These are phyloP conservation scores for Boletus rufocinnamomeus DNA, from an alignment of 768 basidiomycete species.

Conservation along the genomic window DNA sequence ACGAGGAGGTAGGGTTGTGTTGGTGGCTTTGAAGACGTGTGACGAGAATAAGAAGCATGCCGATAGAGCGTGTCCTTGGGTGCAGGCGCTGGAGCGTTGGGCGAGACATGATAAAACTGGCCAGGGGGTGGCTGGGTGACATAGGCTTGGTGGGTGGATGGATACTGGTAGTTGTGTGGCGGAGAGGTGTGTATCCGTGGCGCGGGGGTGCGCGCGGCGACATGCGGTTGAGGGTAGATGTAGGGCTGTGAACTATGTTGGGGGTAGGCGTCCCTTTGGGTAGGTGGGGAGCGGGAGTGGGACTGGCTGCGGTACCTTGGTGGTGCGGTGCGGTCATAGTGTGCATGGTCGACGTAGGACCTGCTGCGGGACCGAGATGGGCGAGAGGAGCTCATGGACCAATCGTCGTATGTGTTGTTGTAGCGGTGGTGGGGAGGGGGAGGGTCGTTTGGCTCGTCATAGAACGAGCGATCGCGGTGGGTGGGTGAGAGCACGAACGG, in stretches of 20 bases:
- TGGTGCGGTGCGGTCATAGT: constrained; percentile 20
- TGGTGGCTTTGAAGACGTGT: constrained; percentile 25
- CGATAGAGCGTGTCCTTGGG: constrained; percentile 23
- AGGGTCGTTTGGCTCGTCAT: constrained; percentile 14
- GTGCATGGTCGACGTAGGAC: constrained; percentile 27
- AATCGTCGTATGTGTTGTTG: constrained; percentile 17
- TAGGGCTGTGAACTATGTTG: constrained; percentile 13
- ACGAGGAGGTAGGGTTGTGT: constrained; percentile 32
- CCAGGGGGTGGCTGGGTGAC: constrained; percentile 31
- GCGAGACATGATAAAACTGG: constrained; percentile 26
- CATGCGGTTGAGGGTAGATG: constrained; percentile 22
- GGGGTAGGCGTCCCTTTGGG: constrained; percentile 17
- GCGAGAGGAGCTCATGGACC: constrained; percentile 24
- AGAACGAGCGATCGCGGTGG: constrained; percentile 34
- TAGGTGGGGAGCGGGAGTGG: constrained; percentile 25
- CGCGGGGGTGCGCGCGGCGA: constrained; percentile 13
- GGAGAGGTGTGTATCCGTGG: constrained; percentile 24
- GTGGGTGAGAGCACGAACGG: constrained; percentile 34
- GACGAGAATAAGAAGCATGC: constrained; percentile 23
- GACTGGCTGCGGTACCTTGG: constrained; percentile 29
- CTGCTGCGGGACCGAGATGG: constrained; percentile 26
- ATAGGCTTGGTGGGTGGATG: constrained; percentile 20
- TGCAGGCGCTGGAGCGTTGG: constrained; percentile 13
- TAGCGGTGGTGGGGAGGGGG: constrained; percentile 2
- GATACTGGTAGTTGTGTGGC: constrained; percentile 23